Evolutionary conservation across 805 yeast genomes (phyloP), one percentile per base, ranked within the genome.

Genomic region (Saccharomycopsis sp.): DNA sequence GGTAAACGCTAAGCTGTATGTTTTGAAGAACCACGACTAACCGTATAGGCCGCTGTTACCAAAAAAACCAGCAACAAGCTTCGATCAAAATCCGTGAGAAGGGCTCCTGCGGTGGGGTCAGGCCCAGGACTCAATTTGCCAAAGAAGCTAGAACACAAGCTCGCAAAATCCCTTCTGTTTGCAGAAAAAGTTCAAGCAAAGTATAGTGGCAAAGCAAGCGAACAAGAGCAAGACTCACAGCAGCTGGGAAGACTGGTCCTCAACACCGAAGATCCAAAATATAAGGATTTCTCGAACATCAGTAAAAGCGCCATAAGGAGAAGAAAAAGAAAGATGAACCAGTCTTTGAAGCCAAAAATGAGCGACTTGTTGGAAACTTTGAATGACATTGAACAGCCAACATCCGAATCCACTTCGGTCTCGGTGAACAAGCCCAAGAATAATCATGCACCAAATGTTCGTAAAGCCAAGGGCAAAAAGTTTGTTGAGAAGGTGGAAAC

Each of bases 301-400:
- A 77, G 86, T 16, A 82, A 81, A 54, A 76, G 85, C 4, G 64
- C 86, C 0, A 47, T 69, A 3, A 68, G 85, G 53, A 68, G 79
- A 57, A 68, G 85, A 49, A 77, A 78, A 51, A 73, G 83, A 49
- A 72, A 68, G 51, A 64, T 67, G 36, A 72, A 70, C 51, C 81
- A 80, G 42, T 73, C 77, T 49, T 61, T 83, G 45, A 73, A 72
- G 51, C 85, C 88, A 4, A 70, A 76, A 52, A 68, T 82, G 73
- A 65, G 68, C 39, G 92, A 82, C 49, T 58, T 82, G 34, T 61
- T 77, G 41, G 63, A 63, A 21, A 74, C 72, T 13, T 62, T 82
- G 38, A 69, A 65, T 17, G 58, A 59, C 18, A 64, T 53, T 23
- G 42, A 46, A 42, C 15, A 33, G 10, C 32, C n/a, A n/a, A n/a